Conservation (phyloP, 345 rosid genomes). For the Durio zibethinus region DNA sequence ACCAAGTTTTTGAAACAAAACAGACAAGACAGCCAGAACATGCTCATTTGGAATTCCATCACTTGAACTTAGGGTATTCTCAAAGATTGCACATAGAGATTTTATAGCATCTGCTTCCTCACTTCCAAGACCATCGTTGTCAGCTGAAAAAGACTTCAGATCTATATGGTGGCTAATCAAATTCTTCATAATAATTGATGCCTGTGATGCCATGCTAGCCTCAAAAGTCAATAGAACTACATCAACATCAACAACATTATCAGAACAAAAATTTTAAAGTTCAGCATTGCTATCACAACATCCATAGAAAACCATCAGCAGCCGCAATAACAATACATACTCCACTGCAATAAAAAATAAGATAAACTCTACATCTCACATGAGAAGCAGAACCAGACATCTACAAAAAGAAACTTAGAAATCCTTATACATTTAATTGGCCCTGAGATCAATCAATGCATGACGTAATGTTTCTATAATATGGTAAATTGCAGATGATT, state of each 20-base stretch:
- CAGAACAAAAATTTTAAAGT: not conserved
- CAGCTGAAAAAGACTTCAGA: constrained; percentile 31
- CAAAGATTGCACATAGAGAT: constrained; percentile 51
- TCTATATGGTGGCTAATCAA: constrained; percentile 50
- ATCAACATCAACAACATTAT: constrained; percentile 18
- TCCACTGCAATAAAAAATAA: not conserved
- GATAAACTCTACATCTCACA: not conserved
- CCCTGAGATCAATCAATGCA: constrained; percentile 1
- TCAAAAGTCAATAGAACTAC: constrained; percentile 64
- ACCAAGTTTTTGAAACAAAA: constrained; percentile 73
- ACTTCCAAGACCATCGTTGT: constrained; percentile 29
- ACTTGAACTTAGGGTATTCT: constrained; percentile 41
- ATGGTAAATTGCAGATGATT: not conserved
- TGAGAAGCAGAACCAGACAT: not conserved
- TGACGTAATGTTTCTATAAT: not conserved
- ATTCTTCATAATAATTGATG: constrained; percentile 55
- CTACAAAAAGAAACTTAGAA: not conserved
- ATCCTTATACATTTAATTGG: not conserved
- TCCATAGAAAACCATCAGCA: not conserved
- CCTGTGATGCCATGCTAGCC: constrained; percentile 51
- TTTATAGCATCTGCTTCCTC: constrained; percentile 44
- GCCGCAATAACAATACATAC: not conserved
- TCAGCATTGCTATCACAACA: not conserved
- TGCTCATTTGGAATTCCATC: constrained; percentile 56
- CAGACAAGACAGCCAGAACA: constrained; percentile 47